A percentile compares a stretch with the other conserved stretches of the same genome.
phyloP scores from a whole-genome alignment of 2,329 filamentous ascomycete species.

The Fusarium acutatum region DNA sequence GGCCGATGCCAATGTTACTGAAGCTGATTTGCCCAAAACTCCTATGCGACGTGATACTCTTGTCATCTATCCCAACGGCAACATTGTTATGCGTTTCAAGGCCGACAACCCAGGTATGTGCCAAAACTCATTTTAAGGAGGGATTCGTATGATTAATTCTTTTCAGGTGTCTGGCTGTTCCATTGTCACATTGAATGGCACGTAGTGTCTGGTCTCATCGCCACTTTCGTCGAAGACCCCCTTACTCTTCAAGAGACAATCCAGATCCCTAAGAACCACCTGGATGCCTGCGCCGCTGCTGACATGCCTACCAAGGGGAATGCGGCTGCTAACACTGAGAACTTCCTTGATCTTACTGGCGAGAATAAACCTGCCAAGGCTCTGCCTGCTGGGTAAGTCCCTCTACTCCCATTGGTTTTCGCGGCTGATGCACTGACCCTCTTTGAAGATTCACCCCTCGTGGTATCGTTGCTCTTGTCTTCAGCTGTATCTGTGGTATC shows the following conservation, averaged over 20 bases:
- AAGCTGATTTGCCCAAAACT: conserved; percentile 59
- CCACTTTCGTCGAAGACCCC: conserved; percentile 72
- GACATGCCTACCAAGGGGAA: conserved; percentile 69
- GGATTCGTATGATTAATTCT: background rate
- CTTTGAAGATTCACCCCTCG: conserved; percentile 67
- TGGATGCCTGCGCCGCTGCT: conserved; percentile 64
- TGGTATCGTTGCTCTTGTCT: conserved; percentile 79
- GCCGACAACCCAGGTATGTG: conserved; percentile 70
- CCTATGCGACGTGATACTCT: conserved; percentile 77
- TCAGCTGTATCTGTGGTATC: conserved; percentile 74
- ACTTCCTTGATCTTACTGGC: conserved; percentile 71
- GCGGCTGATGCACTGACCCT: background rate
- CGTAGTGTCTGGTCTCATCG: conserved; percentile 69
- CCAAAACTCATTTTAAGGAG: no score
- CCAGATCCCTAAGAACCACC: conserved; percentile 67
- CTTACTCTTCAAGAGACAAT: conserved; percentile 68
- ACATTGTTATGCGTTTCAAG: conserved; percentile 73
- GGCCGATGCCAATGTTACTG: conserved; percentile 49
- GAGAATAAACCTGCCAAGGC: conserved; percentile 63
- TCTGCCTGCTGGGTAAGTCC: conserved; percentile 67
- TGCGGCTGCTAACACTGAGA: conserved; percentile 74
- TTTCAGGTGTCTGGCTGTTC: conserved; percentile 71
- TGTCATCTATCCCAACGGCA: conserved; percentile 70
- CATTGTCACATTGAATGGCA: conserved; percentile 88
- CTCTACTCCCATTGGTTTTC: background rate